Base-by-base conservation (phyloP, 2,329 filamentous ascomycete genomes). In the Diaporthe australafricana region DNA sequence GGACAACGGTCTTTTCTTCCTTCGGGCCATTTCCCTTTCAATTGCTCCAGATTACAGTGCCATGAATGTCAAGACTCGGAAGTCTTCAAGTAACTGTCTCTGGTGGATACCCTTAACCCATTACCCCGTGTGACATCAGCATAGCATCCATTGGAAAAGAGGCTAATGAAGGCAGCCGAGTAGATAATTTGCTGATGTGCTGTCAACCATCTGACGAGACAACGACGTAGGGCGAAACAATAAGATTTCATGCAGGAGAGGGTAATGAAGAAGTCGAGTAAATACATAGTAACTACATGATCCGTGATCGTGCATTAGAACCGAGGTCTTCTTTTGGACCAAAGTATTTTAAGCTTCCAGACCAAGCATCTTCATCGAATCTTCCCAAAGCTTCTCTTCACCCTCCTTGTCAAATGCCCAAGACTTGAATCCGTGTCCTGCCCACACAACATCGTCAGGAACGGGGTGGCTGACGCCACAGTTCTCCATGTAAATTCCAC, bases 401-500 rank as follows among this genome's bases (percentile, higher is more conserved):
- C 48, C 48, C 25, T 52, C 48, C 48, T 52, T 52, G 48, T 52
- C 48, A 20, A 52, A 52, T 20, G 48, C 48, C 48, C 48, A 52
- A 30, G 48, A 52, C 14, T 52, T 52, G 48, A 52, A 52, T 17
- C 48, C 48, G 14, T 52, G 22, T 30, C 48, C 48, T 30, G 48
- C 48, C 48, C 48, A 52, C 48, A 52, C 48, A 22, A 52, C 25
- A 27, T 52, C 48, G 48, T 52, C 48, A 30, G 48, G 48, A 52
- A 52, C 25, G 27, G 48, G 48, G 14, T 52, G 48, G 48, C 48
- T 52, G 48, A 52, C 48, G 14, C 48, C 48, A 66, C 68, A 70
- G 11, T 70, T 62, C 30, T 73, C 72, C n/a, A 83, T 70, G 75
- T 82, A 82, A 57, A 70, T 75, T 0, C 81, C 82, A 0, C 82